Base-by-base conservation (phyloP, 2,329 filamentous ascomycete species). In the Scedosporium boydii region DNA sequence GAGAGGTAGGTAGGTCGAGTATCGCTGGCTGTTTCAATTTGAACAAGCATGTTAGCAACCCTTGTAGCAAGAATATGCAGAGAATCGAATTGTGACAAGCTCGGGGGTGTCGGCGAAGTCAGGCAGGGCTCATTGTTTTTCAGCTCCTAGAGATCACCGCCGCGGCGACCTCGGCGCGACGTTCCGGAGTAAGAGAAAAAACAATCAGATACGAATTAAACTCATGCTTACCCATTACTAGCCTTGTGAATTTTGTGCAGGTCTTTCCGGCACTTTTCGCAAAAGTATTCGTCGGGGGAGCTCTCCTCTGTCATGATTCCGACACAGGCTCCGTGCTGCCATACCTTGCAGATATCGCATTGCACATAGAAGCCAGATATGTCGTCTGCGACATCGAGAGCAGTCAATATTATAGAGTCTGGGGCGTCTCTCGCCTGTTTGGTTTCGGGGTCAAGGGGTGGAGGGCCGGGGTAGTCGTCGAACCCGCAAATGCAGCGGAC, bases 271-370 rank as follows among this genome's bases (percentile, higher is more conserved):
- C 95, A 99, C 74, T 91, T 85, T 77, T 99, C 95, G 77, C 95
- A 99, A 72, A 95, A 99, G 78, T 99, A 99, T 75, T 98, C 93
- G 62, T 98, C 93, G 9, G 95, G 95, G 67, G 91, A 93, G 73
- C 89, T 88, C 68, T 90, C 88, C 75, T 96, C 93, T 68, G 95
- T 95, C 78, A 96, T 92, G 70, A 99, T 96, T 64, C 95, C 93
- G 64, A 99, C 93, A 72, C 95, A 99, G 64, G 93, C 93, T 70
- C 95, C 95, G 73, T 99, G 95, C 74, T 99, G 95, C 95, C 93
- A 99, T 66, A 98, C 95, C 73, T 96, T 96, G 80, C 95, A 99
- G 66, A 90, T 82, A 76, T 98, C 95, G 82, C 95, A 99, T 79
- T 98, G 93, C 67, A 99, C 93, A 76, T 97, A 99, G 76, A 98